Evolutionary conservation across 352 stramenopile species (phyloP).

Genomic region (Globisporangium okanoganense): DNA sequence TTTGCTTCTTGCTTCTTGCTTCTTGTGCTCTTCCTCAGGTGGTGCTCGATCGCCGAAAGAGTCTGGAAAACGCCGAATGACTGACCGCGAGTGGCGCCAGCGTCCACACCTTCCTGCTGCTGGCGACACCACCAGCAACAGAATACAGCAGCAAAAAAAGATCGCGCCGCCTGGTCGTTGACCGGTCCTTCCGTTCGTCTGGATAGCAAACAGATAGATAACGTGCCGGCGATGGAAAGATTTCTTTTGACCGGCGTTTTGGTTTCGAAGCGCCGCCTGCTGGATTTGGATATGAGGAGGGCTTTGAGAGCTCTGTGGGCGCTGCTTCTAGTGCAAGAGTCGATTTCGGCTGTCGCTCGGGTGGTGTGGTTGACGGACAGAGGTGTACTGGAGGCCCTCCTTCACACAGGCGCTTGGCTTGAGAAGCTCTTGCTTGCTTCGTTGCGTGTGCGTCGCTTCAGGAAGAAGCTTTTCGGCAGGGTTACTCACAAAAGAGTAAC

Average conservation of each 20-base stretch:
- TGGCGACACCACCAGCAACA: not conserved
- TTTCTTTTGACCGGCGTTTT: not conserved
- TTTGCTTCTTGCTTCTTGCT: not conserved
- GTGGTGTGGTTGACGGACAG: too few species aligned
- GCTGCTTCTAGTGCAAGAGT: too few species aligned
- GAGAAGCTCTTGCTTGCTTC: too few species aligned
- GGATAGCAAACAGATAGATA: not conserved
- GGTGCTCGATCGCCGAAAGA: not conserved
- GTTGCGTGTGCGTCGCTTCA: not conserved
- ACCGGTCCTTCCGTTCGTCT: not conserved
- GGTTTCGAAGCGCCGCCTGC: not conserved
- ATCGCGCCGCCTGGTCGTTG: not conserved
- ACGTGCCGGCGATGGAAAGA: not conserved
- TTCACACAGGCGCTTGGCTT: too few species aligned
- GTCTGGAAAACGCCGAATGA: not conserved
- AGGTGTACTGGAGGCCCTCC: too few species aligned
- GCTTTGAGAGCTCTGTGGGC: too few species aligned
- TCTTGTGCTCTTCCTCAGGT: not conserved
- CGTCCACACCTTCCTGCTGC: not conserved
- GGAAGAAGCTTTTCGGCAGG: slow-evolving; percentile 4
- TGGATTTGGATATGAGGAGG: not conserved
- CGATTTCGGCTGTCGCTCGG: too few species aligned
- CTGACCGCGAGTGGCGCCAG: not conserved
- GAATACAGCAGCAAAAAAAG: not conserved
- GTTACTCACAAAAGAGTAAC: not conserved